Evolutionary conservation across 805 yeast species (phyloP), one percentile per base, ranked within the genome.

Genomic region (Zygosaccharomyces pseudorouxii): DNA sequence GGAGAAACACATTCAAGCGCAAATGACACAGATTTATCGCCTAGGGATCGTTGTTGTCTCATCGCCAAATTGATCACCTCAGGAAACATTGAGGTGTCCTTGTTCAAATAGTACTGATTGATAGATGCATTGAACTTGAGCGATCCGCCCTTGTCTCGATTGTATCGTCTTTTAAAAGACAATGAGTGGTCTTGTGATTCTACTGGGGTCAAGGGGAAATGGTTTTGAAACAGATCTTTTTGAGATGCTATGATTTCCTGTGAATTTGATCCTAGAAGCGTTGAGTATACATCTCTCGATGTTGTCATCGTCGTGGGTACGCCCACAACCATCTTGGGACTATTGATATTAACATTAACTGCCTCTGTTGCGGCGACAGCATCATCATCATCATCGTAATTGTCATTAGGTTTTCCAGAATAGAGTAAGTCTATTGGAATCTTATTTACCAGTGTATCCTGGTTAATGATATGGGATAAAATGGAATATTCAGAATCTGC

Each of bases 401-500:
- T 31, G 20, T 48, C 42, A 11, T 38, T 22, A 9, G 42, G 23
- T 20, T 44, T 51, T 22, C 38, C 48, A 10, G 62, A 54, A 43
- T 58, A 53, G 20, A 58, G 39, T 23, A 53, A 35, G 45, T 60
- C 61, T 20, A 62, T 55, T 1, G 67, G 64, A 2, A 60, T 54
- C 50, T 55, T 59, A 37, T 56, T 59, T 37, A 57, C 41, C 36
- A 56, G 38, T 4, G 54, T 51, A 27, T 69, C 73, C 48, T 63
- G 67, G 30, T 79, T 79, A 31, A 82, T 74, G 43, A 85, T 84
- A 51, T 75, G 79, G 7, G 89, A 82, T 27, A 85, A 66, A 3
- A 84, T 80, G 3, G 87, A 76, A 56, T 85, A 84, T 56, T 85
- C 93, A 45, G 82, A 69, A 58, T 82, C 84, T 0, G 88, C 89